Evolutionary conservation across 805 yeast species (phyloP).

Genomic region (Starmerella etchellsii): DNA sequence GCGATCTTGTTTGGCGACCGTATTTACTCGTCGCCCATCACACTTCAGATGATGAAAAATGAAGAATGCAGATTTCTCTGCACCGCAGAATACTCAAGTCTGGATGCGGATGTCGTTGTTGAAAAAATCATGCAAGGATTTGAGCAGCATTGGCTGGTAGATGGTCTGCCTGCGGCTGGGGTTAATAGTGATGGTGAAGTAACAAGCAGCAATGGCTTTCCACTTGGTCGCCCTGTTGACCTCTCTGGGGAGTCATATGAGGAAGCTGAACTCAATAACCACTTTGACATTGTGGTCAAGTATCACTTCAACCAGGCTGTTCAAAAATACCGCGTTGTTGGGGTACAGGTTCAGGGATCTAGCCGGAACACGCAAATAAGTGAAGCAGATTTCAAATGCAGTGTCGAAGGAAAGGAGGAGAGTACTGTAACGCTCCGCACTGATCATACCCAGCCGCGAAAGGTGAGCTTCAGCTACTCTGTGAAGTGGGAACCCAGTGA

Average conservation of each 20-base stretch:
- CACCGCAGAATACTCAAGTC: conserved; percentile 40
- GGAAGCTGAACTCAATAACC: conserved; percentile 43
- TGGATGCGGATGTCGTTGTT: conserved; percentile 64
- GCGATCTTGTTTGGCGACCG: conserved; percentile 92
- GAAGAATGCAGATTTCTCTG: conserved; percentile 61
- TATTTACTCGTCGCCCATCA: conserved; percentile 83
- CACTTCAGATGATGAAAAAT: conserved; percentile 63
- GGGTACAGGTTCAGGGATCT: conserved; percentile 63
- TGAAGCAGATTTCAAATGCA: conserved; percentile 23
- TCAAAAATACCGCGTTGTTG: conserved; percentile 73
- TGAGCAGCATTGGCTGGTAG: conserved; percentile 83
- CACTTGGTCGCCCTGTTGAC: conserved; percentile 37
- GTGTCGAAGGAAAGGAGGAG: conserved; percentile 18
- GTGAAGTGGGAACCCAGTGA: conserved; percentile 56
- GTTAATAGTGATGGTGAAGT: conserved; percentile 30
- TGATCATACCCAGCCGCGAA: conserved; percentile 30
- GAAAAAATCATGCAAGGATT: conserved; percentile 72
- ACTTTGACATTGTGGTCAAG: conserved; percentile 64
- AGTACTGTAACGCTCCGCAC: conserved; percentile 1
- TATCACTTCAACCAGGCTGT: conserved; percentile 58
- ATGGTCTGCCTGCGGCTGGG: conserved; percentile 89
- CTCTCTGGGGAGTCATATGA: conserved; percentile 38
- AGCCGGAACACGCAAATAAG: conserved; percentile 38
- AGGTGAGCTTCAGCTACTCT: conserved; percentile 73
- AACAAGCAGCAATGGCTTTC: conserved; percentile 21